Evolutionary conservation across 176 grass and related monocot species (phyloP), one percentile per base, ranked within the genome.

Genomic region (Phragmites australis): DNA sequence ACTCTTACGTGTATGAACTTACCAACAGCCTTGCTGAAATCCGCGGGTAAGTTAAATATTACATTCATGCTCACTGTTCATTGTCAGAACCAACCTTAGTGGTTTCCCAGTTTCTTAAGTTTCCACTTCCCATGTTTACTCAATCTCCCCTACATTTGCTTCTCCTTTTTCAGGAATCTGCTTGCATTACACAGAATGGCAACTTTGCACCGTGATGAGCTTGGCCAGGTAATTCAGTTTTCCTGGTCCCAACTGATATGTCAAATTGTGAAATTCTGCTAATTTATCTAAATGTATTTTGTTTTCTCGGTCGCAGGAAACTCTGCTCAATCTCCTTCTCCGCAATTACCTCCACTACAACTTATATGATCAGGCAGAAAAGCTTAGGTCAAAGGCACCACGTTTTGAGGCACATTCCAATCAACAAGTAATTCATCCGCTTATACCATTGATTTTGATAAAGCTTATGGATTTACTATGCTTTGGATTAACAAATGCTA

Each of bases 291-390:
- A 55, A 47, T 40, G 3, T 52, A 23, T 41, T 44, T 49, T 50
- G 72, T 65, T 50, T 52, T 55, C 27, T 73, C 23, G 6, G 34
- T 42, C 85, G 70, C 83, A 97, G 93, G 93, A 97, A 79, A 97
- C 90, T 39, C 89, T 98, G 65, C 88, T 98, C 52, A 97, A 97
- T 82, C 83, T 97, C 47, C 90, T 97, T n/a, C 94, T 97, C 41
- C 92, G 92, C 88, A 97, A 94, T 89, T 97, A 97, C 43, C 94
- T 97, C 54, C 90, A 97, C 72, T 97, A 94, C 59, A 97, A 94
- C 77, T 89, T 97, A 53, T 97, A 92, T 39, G 90, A 97, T 39
- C 92, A 92, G 50, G 92, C 95, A 30, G 95, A 97, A 78, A 97
- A 97, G 70, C 88, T 94, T 74, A 88, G 95, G 76, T 97, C 92